These are phyloP conservation scores for Ustilago shanxiensis DNA, from an alignment of 1,284 basidiomycete species.

Conservation along the genomic window DNA sequence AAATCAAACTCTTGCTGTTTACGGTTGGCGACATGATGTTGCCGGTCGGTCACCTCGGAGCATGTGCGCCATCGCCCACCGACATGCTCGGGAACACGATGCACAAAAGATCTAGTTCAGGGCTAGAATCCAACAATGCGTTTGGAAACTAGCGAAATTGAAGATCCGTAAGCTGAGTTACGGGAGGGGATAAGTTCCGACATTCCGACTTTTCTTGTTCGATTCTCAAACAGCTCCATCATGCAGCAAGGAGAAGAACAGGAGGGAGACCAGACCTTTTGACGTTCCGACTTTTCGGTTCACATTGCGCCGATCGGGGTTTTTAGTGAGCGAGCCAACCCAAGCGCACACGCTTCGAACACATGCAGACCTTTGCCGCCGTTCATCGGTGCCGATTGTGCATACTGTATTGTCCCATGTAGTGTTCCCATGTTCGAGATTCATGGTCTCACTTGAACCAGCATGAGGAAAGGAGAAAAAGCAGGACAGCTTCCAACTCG, in stretches of 20 bases:
- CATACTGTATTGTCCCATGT: not conserved
- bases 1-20: not conserved
- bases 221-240: too few species aligned
- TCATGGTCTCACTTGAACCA: not conserved
- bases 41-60: not conserved
- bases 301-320: not conserved
- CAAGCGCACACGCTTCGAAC: not conserved
- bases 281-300: conserved; percentile 2
- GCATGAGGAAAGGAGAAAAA: not conserved
- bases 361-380: not conserved
- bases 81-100: too few species aligned
- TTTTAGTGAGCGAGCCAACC: conserved; percentile 1
- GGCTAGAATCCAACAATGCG: not conserved
- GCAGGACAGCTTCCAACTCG: not conserved
- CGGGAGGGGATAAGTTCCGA: conserved; percentile 2
- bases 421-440: not conserved
- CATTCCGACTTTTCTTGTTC: not conserved
- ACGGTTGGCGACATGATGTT: not conserved
- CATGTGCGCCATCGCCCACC: not conserved
- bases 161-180: not conserved
- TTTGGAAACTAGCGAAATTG: not conserved
- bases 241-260: not conserved
- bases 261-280: not conserved
- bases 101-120: too few species aligned
- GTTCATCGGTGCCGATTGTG: not conserved